A percentile compares a stretch with the other conserved stretches of the same genome.
phyloP scores from a whole-genome alignment of 768 basidiomycete genomes.

The Psilocybe subaeruginosa region DNA sequence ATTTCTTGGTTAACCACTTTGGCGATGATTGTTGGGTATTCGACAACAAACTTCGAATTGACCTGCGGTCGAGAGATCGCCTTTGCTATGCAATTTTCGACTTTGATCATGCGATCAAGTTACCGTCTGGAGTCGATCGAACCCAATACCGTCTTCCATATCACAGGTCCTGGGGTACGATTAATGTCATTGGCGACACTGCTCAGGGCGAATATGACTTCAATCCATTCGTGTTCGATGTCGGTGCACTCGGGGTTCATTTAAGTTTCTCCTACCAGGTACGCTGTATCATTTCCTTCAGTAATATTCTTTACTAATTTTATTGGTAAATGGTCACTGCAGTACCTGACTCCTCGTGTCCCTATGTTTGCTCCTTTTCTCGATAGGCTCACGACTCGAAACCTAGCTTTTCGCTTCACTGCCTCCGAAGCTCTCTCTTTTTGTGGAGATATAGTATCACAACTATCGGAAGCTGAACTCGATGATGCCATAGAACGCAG shows the following conservation, averaged over 20 bases:
- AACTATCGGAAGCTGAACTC: constrained; percentile 22
- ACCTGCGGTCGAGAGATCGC: constrained; percentile 6
- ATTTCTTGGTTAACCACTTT: constrained; percentile 22
- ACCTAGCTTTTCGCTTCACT: constrained; percentile 26
- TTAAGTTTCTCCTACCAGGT: constrained; percentile 12
- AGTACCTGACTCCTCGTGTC: constrained; percentile 2
- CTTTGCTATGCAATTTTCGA: constrained; percentile 23
- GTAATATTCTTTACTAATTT: constrained; percentile 6
- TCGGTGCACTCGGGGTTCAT: constrained; percentile 20
- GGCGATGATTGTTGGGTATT: not conserved
- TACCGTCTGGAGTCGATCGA: constrained; percentile 10
- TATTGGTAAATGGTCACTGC: constrained; percentile 3
- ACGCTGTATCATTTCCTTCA: constrained; percentile 8
- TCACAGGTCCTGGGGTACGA: too few species aligned
- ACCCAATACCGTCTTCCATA: constrained; percentile 14
- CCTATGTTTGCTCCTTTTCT: constrained; percentile 31
- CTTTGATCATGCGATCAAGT: constrained; percentile 18
- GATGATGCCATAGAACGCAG: constrained; percentile 17
- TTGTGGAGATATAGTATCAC: constrained; percentile 16
- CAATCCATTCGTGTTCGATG: constrained; percentile 29
- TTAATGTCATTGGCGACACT: not conserved
- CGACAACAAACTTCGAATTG: not conserved
- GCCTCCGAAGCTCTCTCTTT: constrained; percentile 29
- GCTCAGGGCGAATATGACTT: constrained; percentile 26
- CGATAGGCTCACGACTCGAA: constrained; percentile 27